These are phyloP conservation scores for Drechslera avenae DNA, from an alignment of 2,329 filamentous ascomycete genomes.

Conservation along the genomic window DNA sequence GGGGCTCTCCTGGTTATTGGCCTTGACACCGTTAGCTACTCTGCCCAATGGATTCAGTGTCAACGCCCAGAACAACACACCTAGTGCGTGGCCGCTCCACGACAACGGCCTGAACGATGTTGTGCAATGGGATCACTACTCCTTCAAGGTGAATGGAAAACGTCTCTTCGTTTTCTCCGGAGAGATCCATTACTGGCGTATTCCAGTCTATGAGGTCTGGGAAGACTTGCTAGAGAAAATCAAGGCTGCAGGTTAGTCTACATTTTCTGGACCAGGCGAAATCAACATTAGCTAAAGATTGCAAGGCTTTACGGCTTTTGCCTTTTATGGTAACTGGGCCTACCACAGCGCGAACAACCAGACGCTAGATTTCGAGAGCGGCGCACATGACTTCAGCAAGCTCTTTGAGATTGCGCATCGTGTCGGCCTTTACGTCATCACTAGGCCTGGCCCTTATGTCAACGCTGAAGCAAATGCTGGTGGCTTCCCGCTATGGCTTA, in stretches of 20 bases:
- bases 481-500: constrained; percentile 67
- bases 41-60: constrained; percentile 18
- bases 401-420: constrained; percentile 61
- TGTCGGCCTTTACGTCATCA: constrained; percentile 61
- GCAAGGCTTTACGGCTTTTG: constrained; percentile 54
- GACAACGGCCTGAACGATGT: constrained; percentile 55
- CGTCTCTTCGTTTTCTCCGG: constrained; percentile 60
- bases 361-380: constrained; percentile 58
- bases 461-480: constrained; percentile 68
- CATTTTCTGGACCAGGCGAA: not conserved
- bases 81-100: constrained; percentile 54
- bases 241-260: constrained; percentile 48
- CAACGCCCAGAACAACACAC: constrained; percentile 31
- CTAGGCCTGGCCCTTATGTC: constrained; percentile 65
- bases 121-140: constrained; percentile 62
- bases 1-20: constrained; percentile 32
- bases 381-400: constrained; percentile 59
- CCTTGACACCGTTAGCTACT: constrained; percentile 23
- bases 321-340: constrained; percentile 56
- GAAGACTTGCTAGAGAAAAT: constrained; percentile 59
- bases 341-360: constrained; percentile 55
- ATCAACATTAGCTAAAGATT: not conserved
- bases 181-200: constrained; percentile 57
- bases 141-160: constrained; percentile 58
- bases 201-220: constrained; percentile 58